Evolutionary conservation across 805 yeast species (phyloP).

Genomic region (Wickerhamomyces subpelliculosus): DNA sequence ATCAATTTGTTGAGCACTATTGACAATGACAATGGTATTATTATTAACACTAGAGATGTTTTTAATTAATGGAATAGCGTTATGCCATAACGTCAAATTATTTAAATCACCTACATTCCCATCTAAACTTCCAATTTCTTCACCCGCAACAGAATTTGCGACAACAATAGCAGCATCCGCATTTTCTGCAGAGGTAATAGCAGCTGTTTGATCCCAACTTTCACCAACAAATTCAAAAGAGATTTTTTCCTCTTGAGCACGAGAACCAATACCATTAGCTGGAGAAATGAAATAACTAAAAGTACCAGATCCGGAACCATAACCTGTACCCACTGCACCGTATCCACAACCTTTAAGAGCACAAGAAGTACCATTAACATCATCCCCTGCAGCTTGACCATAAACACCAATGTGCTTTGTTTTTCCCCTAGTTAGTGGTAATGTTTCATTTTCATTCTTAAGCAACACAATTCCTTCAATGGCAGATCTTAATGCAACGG

Average conservation of each 20-base stretch:
- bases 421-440: conserved; percentile 42
- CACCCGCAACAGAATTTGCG: conserved; percentile 49
- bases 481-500: conserved; percentile 33
- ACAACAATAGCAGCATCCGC: conserved; percentile 46
- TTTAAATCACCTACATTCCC: conserved; percentile 49
- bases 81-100: conserved; percentile 45
- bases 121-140: conserved; percentile 45
- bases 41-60: conserved; percentile 37
- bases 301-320: conserved; percentile 55
- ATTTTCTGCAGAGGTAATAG: conserved; percentile 33
- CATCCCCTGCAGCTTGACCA: conserved; percentile 49
- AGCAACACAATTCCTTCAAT: conserved; percentile 45
- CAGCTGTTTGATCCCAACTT: conserved; percentile 33
- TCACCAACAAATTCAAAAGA: conserved; percentile 34
- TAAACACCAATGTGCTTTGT: conserved; percentile 38
- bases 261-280: conserved; percentile 39
- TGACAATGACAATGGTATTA: conserved; percentile 49
- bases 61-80: conserved; percentile 43
- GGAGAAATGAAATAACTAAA: conserved; percentile 48
- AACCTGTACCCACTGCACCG: conserved; percentile 48
- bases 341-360: conserved; percentile 47
- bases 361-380: conserved; percentile 51
- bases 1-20: conserved; percentile 48
- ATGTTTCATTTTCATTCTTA: conserved; percentile 38
- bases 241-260: conserved; percentile 36